Conservation (phyloP, 1,139 yeast genomes). For the Candida pseudoviswanathii region DNA sequence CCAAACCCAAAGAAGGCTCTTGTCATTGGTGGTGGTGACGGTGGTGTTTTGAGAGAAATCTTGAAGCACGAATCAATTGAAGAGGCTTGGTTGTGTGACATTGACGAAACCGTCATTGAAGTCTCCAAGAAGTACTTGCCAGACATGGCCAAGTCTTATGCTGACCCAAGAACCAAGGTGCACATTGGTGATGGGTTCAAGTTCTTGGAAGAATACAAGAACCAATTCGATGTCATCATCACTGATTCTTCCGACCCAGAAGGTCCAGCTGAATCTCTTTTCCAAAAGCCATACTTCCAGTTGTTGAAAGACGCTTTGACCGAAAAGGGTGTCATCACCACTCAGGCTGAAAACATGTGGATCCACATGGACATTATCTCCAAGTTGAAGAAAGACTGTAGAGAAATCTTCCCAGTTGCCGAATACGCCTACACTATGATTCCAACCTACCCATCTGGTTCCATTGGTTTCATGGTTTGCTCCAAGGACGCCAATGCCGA, state of each 20-base stretch:
- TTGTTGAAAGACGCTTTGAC: conserved; percentile 79
- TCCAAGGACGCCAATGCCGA: conserved; percentile 67
- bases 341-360: conserved; percentile 93
- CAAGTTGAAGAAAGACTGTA: conserved; percentile 73
- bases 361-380: conserved; percentile 78
- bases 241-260: conserved; percentile 97
- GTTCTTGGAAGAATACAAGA: conserved; percentile 71
- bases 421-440: conserved; percentile 87
- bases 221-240: conserved; percentile 83
- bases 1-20: conserved; percentile 87
- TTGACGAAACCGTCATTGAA: conserved; percentile 86
- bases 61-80: conserved; percentile 84
- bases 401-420: conserved; percentile 81
- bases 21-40: conserved; percentile 96
- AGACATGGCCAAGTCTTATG: conserved; percentile 76
- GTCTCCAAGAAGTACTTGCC: conserved; percentile 84
- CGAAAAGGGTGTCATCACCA: conserved; percentile 84
- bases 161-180: conserved; percentile 79
- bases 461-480: conserved; percentile 93
- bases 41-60: conserved; percentile 91
- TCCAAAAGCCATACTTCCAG: conserved; percentile 84
- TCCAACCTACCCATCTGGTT: conserved; percentile 94
- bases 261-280: conserved; percentile 90
- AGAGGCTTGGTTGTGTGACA: conserved; percentile 87
- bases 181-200: conserved; percentile 93